phyloP scores from a whole-genome alignment of 106 monocot species.

The Dendrobium nobile region DNA sequence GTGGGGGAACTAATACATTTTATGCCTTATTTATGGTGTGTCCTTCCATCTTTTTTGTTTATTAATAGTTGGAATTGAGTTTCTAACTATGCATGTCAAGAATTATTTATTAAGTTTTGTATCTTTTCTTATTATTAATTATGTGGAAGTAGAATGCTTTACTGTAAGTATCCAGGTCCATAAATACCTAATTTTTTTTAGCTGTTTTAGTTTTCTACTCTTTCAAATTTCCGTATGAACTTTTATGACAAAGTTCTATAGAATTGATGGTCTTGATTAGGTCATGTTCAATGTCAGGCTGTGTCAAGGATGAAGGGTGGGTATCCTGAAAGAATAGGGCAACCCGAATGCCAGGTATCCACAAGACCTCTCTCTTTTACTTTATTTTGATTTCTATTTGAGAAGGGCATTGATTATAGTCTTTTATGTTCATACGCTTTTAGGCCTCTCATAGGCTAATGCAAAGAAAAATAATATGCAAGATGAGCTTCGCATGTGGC shows the following conservation, averaged over 20 bases:
- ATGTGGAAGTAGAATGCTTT: background rate
- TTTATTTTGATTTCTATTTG: background rate
- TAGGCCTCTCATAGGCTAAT: background rate
- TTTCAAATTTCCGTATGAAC: background rate
- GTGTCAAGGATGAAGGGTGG: slow-evolving; percentile 37
- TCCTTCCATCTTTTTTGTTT: background rate
- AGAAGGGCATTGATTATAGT: background rate
- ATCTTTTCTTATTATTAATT: background rate
- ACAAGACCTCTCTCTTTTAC: background rate
- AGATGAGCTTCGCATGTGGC: background rate
- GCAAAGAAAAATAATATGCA: background rate
- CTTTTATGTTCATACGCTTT: background rate
- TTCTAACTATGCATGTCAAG: background rate
- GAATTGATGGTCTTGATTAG: slow-evolving; percentile 5
- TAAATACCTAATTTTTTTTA: background rate
- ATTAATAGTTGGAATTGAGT: background rate
- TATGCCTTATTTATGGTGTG: background rate
- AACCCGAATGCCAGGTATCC: slow-evolving; percentile 59
- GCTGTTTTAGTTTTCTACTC: background rate
- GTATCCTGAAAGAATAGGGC: slow-evolving; percentile 63
- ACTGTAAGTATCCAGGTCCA: background rate
- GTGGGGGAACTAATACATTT: background rate
- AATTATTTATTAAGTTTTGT: too few species aligned
- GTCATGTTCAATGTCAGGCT: slow-evolving; percentile 26
- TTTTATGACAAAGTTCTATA: slow-evolving; percentile 10